These are phyloP conservation scores for Theileria luwenshuni DNA, from an alignment of 169 alveolate species.

Conservation along the genomic window DNA sequence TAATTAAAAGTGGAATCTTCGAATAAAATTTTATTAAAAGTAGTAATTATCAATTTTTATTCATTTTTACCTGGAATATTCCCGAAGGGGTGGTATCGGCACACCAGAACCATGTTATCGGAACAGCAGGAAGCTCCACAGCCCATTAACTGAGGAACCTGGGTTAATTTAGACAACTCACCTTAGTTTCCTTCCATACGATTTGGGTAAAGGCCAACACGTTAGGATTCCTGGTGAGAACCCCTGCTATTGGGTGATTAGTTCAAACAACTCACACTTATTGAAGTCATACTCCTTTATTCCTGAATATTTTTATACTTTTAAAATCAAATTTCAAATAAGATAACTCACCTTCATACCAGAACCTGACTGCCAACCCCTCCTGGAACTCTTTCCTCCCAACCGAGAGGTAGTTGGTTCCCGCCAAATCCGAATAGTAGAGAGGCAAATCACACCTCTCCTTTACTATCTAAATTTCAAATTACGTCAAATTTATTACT, in stretches of 20 bases:
- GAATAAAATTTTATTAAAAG: no score
- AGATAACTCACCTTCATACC: slow-evolving; percentile 62
- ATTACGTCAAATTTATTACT: slow-evolving; percentile 9
- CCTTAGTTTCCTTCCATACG: slow-evolving; percentile 55
- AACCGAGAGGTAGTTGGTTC: slow-evolving; percentile 57
- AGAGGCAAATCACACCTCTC: slow-evolving; percentile 52
- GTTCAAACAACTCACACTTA: slow-evolving; percentile 17
- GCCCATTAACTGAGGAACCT: slow-evolving; percentile 49
- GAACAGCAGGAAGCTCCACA: slow-evolving; percentile 63
- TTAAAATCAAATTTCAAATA: not conserved
- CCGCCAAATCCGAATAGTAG: slow-evolving; percentile 55
- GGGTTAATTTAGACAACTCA: not conserved
- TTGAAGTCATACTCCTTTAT: slow-evolving; percentile 60
- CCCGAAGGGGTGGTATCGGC: slow-evolving; percentile 65
- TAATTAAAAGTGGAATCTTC: not conserved
- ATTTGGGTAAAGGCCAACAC: slow-evolving; percentile 61
- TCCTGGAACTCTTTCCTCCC: slow-evolving; percentile 26
- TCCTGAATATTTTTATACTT: slow-evolving; percentile 18
- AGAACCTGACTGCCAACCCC: slow-evolving; percentile 45
- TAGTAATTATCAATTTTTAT: not conserved
- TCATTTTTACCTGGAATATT: slow-evolving; percentile 52
- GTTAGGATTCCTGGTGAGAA: slow-evolving; percentile 56
- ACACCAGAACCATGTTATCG: slow-evolving; percentile 37
- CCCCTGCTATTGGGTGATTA: slow-evolving; percentile 34
- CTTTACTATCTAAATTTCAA: slow-evolving; percentile 19